Evolutionary conservation across 257 asterid genomes (phyloP).

Genomic region (Solanum clarkiae): DNA sequence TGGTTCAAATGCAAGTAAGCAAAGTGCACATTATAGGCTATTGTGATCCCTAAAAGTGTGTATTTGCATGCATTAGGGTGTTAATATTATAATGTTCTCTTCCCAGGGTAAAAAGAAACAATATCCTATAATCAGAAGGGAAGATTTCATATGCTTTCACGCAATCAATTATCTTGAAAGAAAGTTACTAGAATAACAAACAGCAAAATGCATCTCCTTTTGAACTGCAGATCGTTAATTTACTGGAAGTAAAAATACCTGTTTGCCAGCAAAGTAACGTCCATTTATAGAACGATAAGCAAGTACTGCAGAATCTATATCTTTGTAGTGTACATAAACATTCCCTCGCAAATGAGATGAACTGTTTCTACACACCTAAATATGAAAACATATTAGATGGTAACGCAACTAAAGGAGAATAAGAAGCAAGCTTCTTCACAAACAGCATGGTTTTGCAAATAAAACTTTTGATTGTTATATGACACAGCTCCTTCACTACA

Average conservation of each 20-base stretch:
- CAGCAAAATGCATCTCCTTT: not conserved
- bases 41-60: not conserved
- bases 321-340: slow-evolving; percentile 71
- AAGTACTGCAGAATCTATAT: slow-evolving; percentile 72
- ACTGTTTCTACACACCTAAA: slow-evolving; percentile 89
- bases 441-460: not conserved
- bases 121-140: not conserved
- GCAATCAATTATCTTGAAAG: not conserved
- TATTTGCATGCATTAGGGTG: not conserved
- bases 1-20: not conserved
- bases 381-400: slow-evolving; percentile 1
- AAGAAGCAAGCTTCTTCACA: not conserved
- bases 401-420: slow-evolving; percentile 2
- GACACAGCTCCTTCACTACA: not conserved
- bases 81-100: not conserved
- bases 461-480: not conserved
- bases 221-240: not conserved
- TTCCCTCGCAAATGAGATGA: slow-evolving; percentile 90
- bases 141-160: not conserved
- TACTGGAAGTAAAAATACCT: slow-evolving; percentile 34
- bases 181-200: not conserved
- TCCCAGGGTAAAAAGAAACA: not conserved
- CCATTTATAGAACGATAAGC: slow-evolving; percentile 70
- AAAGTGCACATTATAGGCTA: not conserved
- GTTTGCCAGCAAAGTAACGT: slow-evolving; percentile 92